A percentile compares a stretch with the other conserved stretches of the same genome.
Conservation (phyloP, 2,329 filamentous ascomycete species). For the Aspergillus nomiae region DNA sequence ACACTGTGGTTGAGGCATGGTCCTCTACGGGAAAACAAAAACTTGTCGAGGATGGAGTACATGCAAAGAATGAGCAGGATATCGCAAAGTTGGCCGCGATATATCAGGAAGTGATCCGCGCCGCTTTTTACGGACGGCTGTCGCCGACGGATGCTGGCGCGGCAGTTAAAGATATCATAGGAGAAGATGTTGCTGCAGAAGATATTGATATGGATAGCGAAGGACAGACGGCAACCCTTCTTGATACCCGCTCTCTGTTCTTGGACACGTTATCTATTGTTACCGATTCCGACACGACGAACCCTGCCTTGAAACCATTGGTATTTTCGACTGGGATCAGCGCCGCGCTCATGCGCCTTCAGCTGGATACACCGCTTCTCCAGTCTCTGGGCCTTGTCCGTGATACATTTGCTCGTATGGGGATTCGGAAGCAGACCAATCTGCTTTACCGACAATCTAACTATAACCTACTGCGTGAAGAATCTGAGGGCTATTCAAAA, state of each 20-base stretch:
- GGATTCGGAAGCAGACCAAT: constrained; percentile 88
- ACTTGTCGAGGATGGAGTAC: constrained; percentile 65
- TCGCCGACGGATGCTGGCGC: constrained; percentile 68
- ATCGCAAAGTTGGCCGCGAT: constrained; percentile 68
- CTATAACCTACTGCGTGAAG: constrained; percentile 92
- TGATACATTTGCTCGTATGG: constrained; percentile 79
- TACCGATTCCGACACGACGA: constrained; percentile 68
- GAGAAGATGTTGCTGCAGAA: constrained; percentile 53
- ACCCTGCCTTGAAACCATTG: constrained; percentile 64
- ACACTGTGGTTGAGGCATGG: constrained; percentile 70
- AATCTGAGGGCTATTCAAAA: constrained; percentile 96
- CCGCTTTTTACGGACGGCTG: constrained; percentile 70
- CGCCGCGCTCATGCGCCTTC: constrained; percentile 70
- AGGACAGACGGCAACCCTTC: constrained; percentile 43
- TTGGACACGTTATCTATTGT: constrained; percentile 81
- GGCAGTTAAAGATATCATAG: constrained; percentile 73
- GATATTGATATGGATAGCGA: constrained; percentile 50
- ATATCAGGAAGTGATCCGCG: constrained; percentile 82
- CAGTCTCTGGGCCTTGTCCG: constrained; percentile 78
- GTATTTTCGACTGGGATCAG: constrained; percentile 73
- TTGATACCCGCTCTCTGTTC: constrained; percentile 71
- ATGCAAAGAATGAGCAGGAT: constrained; percentile 69
- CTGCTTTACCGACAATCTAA: constrained; percentile 93
- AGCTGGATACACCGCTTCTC: constrained; percentile 78
- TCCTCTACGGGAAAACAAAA: constrained; percentile 64